Evolutionary conservation across 768 basidiomycete genomes (phyloP).

Genomic region (Naganishia onofrii): DNA sequence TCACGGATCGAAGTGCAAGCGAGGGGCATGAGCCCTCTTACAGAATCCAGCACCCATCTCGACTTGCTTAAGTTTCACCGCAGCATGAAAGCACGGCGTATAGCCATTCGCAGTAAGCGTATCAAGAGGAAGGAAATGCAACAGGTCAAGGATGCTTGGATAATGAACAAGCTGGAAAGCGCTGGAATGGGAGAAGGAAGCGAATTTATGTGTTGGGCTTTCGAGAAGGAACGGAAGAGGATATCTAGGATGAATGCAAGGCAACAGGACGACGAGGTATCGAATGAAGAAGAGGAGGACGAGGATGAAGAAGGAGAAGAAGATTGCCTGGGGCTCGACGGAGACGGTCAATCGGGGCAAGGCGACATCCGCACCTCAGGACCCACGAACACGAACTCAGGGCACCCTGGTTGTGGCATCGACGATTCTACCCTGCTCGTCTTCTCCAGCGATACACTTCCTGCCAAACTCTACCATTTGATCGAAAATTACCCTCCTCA

Average conservation of each 20-base stretch:
- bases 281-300: constrained; percentile 55
- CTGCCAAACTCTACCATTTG: constrained; percentile 74
- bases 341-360: neutral
- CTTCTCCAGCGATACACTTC: constrained; percentile 75
- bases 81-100: neutral
- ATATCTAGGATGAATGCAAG: constrained; percentile 60
- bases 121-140: constrained; percentile 7
- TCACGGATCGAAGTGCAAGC: neutral
- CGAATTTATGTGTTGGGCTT: constrained; percentile 25
- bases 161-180: constrained; percentile 3
- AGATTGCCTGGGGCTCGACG: neutral
- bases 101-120: neutral
- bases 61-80: constrained; percentile 4
- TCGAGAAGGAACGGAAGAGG: constrained; percentile 27
- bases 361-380: neutral
- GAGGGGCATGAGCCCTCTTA: neutral
- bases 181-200: constrained; percentile 26
- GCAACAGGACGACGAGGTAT: constrained; percentile 34
- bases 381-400: neutral
- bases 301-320: constrained; percentile 52
- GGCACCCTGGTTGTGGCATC: constrained; percentile 13
- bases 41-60: neutral
- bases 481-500: constrained; percentile 72
- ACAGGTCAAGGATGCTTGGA: constrained; percentile 21
- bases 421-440: constrained; percentile 85